Evolutionary conservation across 2,329 filamentous ascomycete genomes (phyloP).

Genomic region (Teratosphaeria pseudoeucalypti): DNA sequence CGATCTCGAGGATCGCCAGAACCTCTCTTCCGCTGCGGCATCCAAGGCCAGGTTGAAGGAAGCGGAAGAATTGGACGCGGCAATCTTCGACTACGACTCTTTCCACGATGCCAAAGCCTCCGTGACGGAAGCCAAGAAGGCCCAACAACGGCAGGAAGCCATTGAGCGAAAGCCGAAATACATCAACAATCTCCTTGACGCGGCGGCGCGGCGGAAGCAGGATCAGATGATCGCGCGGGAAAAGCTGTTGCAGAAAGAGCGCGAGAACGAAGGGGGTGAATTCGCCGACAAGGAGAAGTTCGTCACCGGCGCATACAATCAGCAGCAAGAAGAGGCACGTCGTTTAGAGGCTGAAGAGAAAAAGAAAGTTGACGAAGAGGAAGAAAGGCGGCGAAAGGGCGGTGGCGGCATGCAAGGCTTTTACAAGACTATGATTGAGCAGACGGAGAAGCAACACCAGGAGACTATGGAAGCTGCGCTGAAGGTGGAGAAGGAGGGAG

Average conservation of each 20-base stretch:
- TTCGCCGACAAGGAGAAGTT: constrained; percentile 78
- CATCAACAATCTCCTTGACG: constrained; percentile 62
- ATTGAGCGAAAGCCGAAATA: constrained; percentile 62
- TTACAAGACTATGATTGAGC: constrained; percentile 63
- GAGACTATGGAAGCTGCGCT: constrained; percentile 58
- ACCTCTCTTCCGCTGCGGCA: constrained; percentile 55
- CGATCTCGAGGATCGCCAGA: constrained; percentile 30
- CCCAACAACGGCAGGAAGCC: constrained; percentile 42
- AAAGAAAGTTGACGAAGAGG: constrained; percentile 52
- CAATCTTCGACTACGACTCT: constrained; percentile 76
- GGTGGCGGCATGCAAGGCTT: constrained; percentile 57
- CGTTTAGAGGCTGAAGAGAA: constrained; percentile 62
- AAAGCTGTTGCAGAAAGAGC: constrained; percentile 66
- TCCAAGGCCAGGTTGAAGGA: constrained; percentile 55
- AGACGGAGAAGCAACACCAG: constrained; percentile 58
- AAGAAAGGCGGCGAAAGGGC: constrained; percentile 54
- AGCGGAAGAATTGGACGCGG: constrained; percentile 57
- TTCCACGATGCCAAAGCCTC: constrained; percentile 68
- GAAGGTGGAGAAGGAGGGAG: constrained; percentile 27
- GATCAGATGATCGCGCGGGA: constrained; percentile 71
- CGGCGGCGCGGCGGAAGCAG: constrained; percentile 66
- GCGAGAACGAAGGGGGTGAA: constrained; percentile 70
- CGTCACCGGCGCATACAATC: constrained; percentile 73
- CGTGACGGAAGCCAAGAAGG: constrained; percentile 44
- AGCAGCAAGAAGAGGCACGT: constrained; percentile 66